A percentile compares a stretch with the other conserved stretches of the same genome.
Evolutionary conservation across 805 yeast species (phyloP).

Genomic region (Wickerhamiella sergipiensis): DNA sequence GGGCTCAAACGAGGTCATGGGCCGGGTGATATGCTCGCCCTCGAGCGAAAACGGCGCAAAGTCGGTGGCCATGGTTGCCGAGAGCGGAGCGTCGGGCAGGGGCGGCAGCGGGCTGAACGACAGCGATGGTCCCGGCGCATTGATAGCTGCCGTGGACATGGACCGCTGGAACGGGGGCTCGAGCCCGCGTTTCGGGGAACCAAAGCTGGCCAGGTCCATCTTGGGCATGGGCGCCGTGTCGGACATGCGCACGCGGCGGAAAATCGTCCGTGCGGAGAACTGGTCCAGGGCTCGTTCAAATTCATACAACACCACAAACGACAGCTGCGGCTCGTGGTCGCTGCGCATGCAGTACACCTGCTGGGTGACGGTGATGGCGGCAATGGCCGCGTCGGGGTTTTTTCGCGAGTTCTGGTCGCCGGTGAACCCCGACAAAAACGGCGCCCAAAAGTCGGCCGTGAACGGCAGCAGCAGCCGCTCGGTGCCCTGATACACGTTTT

Average conservation of each 20-base stretch:
- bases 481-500: slow-evolving; percentile 13
- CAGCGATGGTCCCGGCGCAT: neutral
- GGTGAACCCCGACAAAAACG: slow-evolving; percentile 23
- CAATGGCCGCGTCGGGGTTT: slow-evolving; percentile 20
- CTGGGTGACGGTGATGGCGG: slow-evolving; percentile 25
- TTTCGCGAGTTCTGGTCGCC: slow-evolving; percentile 9
- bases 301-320: slow-evolving; percentile 24
- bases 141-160: slow-evolving; percentile 1
- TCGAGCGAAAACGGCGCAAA: slow-evolving; percentile 4
- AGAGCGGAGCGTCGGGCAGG: slow-evolving; percentile 3
- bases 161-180: slow-evolving; percentile 1
- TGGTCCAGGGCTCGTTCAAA: slow-evolving; percentile 24
- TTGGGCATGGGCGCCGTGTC: neutral
- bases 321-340: slow-evolving; percentile 14
- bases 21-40: slow-evolving; percentile 8
- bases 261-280: slow-evolving; percentile 25
- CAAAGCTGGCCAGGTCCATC: neutral
- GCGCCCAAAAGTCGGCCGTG: slow-evolving; percentile 28
- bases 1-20: slow-evolving; percentile 12
- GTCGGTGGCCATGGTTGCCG: neutral
- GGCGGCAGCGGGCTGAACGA: neutral
- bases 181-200: neutral
- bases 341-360: slow-evolving; percentile 16
- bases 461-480: slow-evolving; percentile 25
- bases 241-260: slow-evolving; percentile 19